Base-by-base conservation (phyloP, 176 grass and related monocot genomes). In the Calamus simplicifolius region DNA sequence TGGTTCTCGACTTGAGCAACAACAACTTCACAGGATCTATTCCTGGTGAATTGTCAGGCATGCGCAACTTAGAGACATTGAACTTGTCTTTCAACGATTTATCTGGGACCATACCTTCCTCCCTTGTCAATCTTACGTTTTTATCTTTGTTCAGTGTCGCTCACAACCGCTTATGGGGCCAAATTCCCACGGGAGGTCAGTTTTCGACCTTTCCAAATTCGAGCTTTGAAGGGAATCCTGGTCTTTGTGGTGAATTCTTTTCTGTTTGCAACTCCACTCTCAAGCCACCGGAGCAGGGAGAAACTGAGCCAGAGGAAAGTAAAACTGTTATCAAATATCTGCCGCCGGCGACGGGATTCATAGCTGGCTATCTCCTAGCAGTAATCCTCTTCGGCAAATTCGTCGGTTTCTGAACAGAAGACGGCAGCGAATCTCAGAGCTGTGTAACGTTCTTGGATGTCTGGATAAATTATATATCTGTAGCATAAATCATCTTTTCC, bases 31-130 rank as follows among this genome's bases (percentile, higher is more conserved):
- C 61, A 16, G 61, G 61, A 16, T 25, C 6, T 5, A 49, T 63
- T 23, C 61, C 61, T 3, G 61, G 25, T 14, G 35, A 49, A 50
- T 8, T 63, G 6, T 48, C 61, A 25, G 12, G 38, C 35, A 63
- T 63, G 31, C 4, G 49, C 61, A 49, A 63, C 61, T 63, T 63
- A n/a, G 61, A 63, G 61, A 16, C 4, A 4, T 25, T 63, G 30
- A 18, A 63, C 31, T 50, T 63, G 18, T 63, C 61, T 25, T 63
- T 25, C 35, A 63, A 63, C 18, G 23, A 49, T 23, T 63, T 63
- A 16, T 49, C 61, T 18, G 61, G 61, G 13, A 25, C 17, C 30
- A 63, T 63, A 48, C 38, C 61, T n/a, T 26, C 38, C n/a, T 63
- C 61, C 1, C 38, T 63, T 19, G 14, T 38, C 5, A 6, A 4